phyloP scores from a whole-genome alignment of 176 grass and related monocot genomes.

The Carex parvula region DNA sequence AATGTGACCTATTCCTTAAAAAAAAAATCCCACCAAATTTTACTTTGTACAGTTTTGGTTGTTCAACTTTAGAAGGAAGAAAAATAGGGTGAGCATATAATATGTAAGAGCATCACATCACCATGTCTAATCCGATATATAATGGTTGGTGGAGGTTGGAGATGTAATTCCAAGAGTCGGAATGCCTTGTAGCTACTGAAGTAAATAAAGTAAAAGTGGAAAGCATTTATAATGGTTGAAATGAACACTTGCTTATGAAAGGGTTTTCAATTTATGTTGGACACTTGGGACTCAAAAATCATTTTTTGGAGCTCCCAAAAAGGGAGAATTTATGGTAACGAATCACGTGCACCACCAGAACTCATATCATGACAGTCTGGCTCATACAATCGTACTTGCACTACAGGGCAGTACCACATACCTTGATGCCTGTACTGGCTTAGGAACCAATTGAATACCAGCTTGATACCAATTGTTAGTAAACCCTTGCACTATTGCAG shows the following conservation, averaged over 20 bases:
- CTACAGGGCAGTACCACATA: not conserved
- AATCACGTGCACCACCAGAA: not conserved
- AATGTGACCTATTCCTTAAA: not conserved
- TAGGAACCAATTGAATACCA: not conserved
- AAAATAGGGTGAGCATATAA: not conserved
- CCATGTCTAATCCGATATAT: slow-evolving; percentile 13
- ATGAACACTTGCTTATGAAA: slow-evolving; percentile 10
- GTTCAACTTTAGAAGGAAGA: not conserved
- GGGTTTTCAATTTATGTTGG: not conserved
- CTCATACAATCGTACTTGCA: slow-evolving; percentile 7
- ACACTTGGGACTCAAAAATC: not conserved
- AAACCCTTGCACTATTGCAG: not conserved
- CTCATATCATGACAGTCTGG: not conserved
- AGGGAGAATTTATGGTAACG: slow-evolving; percentile 9
- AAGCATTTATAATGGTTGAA: slow-evolving; percentile 18
- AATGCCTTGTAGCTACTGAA: not conserved
- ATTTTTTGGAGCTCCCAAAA: not conserved
- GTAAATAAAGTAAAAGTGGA: not conserved
- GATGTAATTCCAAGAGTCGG: not conserved
- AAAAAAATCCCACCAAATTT: not conserved
- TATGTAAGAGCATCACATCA: slow-evolving; percentile 19
- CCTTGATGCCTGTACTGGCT: not conserved
- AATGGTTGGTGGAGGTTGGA: slow-evolving; percentile 19
- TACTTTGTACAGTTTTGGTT: not conserved
- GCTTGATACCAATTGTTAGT: not conserved